Evolutionary conservation across 1,284 basidiomycete genomes (phyloP), one percentile per base, ranked within the genome.

Genomic region (Fomitopsis schrenkii): DNA sequence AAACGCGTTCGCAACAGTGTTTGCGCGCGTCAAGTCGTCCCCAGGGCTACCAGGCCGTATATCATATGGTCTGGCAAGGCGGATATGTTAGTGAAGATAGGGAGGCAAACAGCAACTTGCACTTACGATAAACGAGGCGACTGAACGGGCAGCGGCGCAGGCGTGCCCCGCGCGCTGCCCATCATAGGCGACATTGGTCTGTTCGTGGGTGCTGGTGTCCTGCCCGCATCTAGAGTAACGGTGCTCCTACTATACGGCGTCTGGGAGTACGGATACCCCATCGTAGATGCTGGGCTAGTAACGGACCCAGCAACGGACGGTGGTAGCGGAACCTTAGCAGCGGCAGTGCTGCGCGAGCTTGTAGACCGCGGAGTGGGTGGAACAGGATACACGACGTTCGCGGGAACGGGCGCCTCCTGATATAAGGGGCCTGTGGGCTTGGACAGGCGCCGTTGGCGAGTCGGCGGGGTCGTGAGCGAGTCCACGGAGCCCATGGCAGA

Each of bases 401-500:
- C n/a, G 1, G 67, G 60, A 2, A 66, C 54, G 3, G 70, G 71
- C 3, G 72, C 72, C 2, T 67, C 63, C 1, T 64, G 69, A 55
- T 74, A 74, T n/a, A 68, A 15, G 0, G 70, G 66, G 33, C 59
- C 66, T n/a, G 68, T 33, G 44, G 65, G 66, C 12, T 59, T 55
- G 7, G 65, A 56, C 9, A 65, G 38, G 55, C 67, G 70, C 48
- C 62, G 63, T 6, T 62, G 58, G 36, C 67, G 66, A 3, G 65
- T 63, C 5, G 71, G 72, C 0, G 72, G 72, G 10, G 72, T 74
- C 2, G 71, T 68, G 44, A 74, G 65, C 30, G 72, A 68, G 61
- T 73, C 69, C 5, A 59, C 54, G 2, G 71, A 72, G 22, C 60
- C 61, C 46, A 72, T 33, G 50, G 69, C 65, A 15, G 71, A 73